Evolutionary conservation across 2,329 filamentous ascomycete genomes (phyloP), one percentile per base, ranked within the genome.

Genomic region (Penicillium sp.): DNA sequence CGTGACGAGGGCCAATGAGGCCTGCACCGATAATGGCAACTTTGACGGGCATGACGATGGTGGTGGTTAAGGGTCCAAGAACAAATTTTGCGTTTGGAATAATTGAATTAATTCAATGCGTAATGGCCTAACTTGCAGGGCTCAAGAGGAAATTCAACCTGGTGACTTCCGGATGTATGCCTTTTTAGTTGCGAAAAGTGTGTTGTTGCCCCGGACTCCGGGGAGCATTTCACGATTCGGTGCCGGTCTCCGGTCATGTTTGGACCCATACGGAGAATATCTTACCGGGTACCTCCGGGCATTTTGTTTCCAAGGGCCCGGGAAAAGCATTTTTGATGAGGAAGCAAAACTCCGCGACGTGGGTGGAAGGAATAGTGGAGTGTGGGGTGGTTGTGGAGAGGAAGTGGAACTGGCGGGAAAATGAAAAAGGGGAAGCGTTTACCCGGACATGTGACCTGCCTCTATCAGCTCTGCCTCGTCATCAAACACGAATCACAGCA

Each of bases 1-100:
- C 79, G 61, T 83, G 80, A 22, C 79, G 74, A 35, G 79, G 79
- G 4, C 80, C 80, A 48, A 82, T 82, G 14, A 78, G 65, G 2
- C 80, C 81, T 30, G 73, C 73, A 35, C 79, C 80, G 53, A 82
- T 69, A 47, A 82, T 70, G 25, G 76, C 75, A 49, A 81, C 69
- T 50, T 70, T 73, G 45, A 74, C 38, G 17, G 60, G 31, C 59
- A 62, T 63, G 4, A 17, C 14, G 36, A n/a, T n/a, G n/a, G 2
- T n/a, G 41, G 2, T 28, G n/a, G 12, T 36, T 17, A 2, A n/a
- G 22, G 1, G n/a, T 9, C 7, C 10, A 40, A 25, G 10, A 22
- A 12, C 10, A n/a, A n/a, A 22, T 10, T 12, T 19, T 9, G 12
- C 1, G 10, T 16, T 2, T 19, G 26, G 2, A n/a, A 37, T 8